These are phyloP conservation scores for Phytophthora megakarya DNA, from an alignment of 352 stramenopile species.

Conservation along the genomic window DNA sequence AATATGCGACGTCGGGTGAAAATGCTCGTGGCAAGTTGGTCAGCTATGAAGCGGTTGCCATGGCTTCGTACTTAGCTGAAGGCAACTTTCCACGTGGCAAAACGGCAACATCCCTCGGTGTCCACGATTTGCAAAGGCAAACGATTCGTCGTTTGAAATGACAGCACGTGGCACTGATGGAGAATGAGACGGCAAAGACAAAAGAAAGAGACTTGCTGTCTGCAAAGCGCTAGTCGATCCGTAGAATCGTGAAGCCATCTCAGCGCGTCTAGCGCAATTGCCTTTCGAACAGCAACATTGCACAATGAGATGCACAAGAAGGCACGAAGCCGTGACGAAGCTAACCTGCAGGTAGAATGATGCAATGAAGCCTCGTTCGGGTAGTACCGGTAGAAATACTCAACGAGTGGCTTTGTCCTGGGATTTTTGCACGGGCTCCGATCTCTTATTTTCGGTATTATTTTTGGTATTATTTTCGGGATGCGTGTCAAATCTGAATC, in stretches of 20 bases:
- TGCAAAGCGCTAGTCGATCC: constrained; percentile 26
- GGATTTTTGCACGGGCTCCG: too few relatives aligned
- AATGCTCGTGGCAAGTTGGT: not conserved
- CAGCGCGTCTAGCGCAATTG: constrained; percentile 9
- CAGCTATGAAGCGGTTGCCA: constrained; percentile 9
- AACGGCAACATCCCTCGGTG: constrained; percentile 13
- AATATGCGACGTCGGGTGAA: not conserved
- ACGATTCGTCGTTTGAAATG: too few relatives aligned
- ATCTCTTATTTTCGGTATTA: too few relatives aligned
- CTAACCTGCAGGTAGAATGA: too few relatives aligned
- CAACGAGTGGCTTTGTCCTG: too few relatives aligned
- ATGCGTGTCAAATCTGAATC: too few relatives aligned
- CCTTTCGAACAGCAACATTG: constrained; percentile 25
- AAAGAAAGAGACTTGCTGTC: constrained; percentile 7
- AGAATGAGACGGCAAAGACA: constrained; percentile 5
- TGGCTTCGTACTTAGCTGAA: constrained; percentile 29
- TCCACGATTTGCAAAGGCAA: constrained; percentile 25
- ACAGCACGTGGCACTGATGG: not conserved
- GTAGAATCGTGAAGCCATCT: constrained; percentile 13
- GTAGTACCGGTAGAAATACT: too few relatives aligned
- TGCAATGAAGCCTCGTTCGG: too few relatives aligned
- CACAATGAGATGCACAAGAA: constrained; percentile 1
- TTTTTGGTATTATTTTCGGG: too few relatives aligned
- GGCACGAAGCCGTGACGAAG: not conserved
- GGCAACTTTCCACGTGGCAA: constrained; percentile 37